Evolutionary conservation across 225 moss, liverwort and hornwort species (phyloP).

Genomic region (Marchantia polymorpha): DNA sequence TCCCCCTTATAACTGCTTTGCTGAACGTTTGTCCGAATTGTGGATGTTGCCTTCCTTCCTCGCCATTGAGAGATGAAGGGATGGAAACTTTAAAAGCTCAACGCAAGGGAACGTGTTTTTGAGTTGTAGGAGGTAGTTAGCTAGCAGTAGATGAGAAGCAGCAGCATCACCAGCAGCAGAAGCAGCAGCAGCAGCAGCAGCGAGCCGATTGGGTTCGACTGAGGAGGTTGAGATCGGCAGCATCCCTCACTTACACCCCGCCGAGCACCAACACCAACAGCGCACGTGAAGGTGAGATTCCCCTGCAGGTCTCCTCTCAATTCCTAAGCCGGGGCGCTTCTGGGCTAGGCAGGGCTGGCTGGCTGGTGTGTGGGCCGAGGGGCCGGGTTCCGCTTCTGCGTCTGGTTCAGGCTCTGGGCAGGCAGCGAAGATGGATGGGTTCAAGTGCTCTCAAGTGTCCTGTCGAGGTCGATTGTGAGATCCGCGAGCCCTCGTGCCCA

Average conservation of each 20-base stretch:
- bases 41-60: slow-evolving; percentile 7
- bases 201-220: slow-evolving; percentile 2
- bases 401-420: not conserved
- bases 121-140: slow-evolving; percentile 13
- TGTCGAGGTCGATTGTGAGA: not conserved
- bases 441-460: too few species aligned
- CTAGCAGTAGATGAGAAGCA: not conserved
- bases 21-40: slow-evolving; percentile 7
- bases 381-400: not conserved
- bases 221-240: slow-evolving; percentile 14
- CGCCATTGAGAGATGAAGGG: not conserved
- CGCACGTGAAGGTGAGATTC: slow-evolving; percentile 19
- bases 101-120: not conserved
- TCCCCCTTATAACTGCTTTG: not conserved
- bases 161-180: not conserved
- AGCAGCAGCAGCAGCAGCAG: not conserved
- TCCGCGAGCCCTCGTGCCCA: not conserved
- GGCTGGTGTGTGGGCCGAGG: not conserved
- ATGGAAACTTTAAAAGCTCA: not conserved
- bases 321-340: not conserved
- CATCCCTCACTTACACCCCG: not conserved
- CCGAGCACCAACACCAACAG: slow-evolving; percentile 1
- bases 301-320: not conserved
- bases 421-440: not conserved
- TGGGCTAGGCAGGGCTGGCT: not conserved